These are phyloP conservation scores for Anethum foeniculum DNA, from an alignment of 140 eudicot species.

Conservation along the genomic window DNA sequence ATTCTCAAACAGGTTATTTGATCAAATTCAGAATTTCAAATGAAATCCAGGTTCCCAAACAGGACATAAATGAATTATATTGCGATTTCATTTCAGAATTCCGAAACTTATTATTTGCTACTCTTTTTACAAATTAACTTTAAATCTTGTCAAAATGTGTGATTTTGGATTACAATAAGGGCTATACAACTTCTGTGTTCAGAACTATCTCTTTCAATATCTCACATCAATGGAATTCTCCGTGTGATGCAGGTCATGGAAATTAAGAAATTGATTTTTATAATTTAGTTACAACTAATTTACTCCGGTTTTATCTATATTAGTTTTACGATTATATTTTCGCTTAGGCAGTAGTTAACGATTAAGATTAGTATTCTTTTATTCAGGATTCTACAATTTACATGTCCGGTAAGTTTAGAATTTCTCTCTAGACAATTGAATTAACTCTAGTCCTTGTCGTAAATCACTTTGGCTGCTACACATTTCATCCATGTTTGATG, in stretches of 20 bases:
- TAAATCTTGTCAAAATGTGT: background rate
- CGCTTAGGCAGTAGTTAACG: background rate
- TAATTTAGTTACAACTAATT: background rate
- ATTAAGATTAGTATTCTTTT: background rate
- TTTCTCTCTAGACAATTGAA: background rate
- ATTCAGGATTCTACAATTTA: background rate
- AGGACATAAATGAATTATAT: background rate
- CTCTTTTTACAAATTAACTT: background rate
- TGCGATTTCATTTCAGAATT: background rate
- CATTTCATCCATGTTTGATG: background rate
- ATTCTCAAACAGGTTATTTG: too few relatives aligned
- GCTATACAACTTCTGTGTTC: background rate
- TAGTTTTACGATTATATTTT: too few relatives aligned
- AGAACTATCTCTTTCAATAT: too few relatives aligned
- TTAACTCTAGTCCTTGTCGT: background rate
- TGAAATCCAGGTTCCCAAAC: too few relatives aligned
- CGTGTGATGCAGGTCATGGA: background rate
- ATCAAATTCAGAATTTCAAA: too few relatives aligned
- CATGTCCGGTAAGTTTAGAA: background rate
- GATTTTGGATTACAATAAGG: background rate
- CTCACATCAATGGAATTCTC: background rate
- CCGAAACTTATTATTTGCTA: background rate
- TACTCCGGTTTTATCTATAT: background rate
- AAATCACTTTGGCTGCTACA: background rate
- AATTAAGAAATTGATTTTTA: background rate